A percentile compares a stretch with the other conserved stretches of the same genome.
Evolutionary conservation across 2,329 filamentous ascomycete species (phyloP).

Genomic region (Fusarium metavorans): DNA sequence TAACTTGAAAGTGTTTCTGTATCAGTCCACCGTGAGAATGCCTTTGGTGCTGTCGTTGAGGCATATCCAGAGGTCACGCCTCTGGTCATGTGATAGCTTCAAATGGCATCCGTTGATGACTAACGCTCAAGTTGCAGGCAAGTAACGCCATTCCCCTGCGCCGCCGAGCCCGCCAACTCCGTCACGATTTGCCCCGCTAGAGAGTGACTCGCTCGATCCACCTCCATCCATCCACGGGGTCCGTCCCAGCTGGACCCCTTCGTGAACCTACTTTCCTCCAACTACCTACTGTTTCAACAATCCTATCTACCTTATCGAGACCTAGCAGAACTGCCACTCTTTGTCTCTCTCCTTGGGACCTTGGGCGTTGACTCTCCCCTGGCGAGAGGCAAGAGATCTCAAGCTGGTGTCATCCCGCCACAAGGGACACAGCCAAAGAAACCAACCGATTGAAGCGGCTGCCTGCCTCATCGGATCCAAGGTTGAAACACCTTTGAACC

Average conservation of each 20-base stretch:
- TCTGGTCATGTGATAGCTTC: slow-evolving; percentile 14
- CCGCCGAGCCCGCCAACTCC: slow-evolving; percentile 37
- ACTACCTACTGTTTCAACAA: slow-evolving; percentile 9
- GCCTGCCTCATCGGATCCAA: slow-evolving; percentile 7
- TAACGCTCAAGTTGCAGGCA: slow-evolving; percentile 13
- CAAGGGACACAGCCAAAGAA: slow-evolving; percentile 4
- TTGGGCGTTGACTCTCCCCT: not conserved
- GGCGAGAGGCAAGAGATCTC: slow-evolving; percentile 5
- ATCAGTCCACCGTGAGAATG: not conserved
- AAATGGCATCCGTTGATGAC: slow-evolving; percentile 32
- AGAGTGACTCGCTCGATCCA: slow-evolving; percentile 52
- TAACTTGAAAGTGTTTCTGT: not conserved
- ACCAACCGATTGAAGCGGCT: slow-evolving; percentile 22
- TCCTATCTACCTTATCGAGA: slow-evolving; percentile 10
- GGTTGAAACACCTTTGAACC: not conserved
- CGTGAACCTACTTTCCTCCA: slow-evolving; percentile 30
- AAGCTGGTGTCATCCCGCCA: slow-evolving; percentile 8
- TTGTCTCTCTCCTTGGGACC: not conserved
- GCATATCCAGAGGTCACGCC: not conserved
- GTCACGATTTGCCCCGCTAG: slow-evolving; percentile 53
- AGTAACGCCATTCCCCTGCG: slow-evolving; percentile 32
- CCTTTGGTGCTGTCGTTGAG: not conserved
- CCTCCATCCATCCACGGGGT: slow-evolving; percentile 51
- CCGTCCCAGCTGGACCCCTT: slow-evolving; percentile 51
- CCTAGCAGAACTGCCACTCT: not conserved